Percentiles rank a stretch among this genome's conserved stretches.
These are phyloP conservation scores for Diplodia intermedia DNA, from an alignment of 2,329 filamentous ascomycete genomes.

Conservation along the genomic window DNA sequence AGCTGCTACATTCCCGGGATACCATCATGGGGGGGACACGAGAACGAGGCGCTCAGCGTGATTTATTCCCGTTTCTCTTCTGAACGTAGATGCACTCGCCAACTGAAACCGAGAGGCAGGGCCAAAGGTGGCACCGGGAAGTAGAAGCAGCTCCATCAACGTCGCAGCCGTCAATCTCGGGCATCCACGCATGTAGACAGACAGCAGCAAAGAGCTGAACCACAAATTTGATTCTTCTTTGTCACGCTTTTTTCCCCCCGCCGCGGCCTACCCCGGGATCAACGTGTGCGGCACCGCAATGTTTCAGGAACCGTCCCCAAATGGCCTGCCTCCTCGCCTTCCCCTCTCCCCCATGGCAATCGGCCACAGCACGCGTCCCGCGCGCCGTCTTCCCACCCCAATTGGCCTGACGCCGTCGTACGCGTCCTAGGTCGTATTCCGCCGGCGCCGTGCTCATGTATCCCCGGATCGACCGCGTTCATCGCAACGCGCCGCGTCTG, in stretches of 20 bases:
- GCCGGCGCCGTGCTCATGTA: conserved; percentile 50
- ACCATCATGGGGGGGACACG: neutral
- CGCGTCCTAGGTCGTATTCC: conserved; percentile 39
- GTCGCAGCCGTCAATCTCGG: neutral
- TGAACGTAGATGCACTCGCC: neutral
- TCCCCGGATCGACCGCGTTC: conserved; percentile 50
- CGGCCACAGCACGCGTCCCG: conserved; percentile 48
- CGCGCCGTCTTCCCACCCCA: conserved; percentile 49
- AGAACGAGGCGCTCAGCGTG: neutral
- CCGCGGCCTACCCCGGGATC: conserved; percentile 6
- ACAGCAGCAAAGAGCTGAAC: neutral
- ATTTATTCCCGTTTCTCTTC: neutral
- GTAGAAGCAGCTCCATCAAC: neutral
- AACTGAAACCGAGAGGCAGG: neutral
- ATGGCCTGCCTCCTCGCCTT: neutral
- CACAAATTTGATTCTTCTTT: neutral
- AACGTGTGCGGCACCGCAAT: neutral
- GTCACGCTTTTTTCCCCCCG: neutral
- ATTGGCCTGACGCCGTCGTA: conserved; percentile 43
- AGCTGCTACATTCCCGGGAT: neutral
- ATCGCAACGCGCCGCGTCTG: conserved; percentile 43
- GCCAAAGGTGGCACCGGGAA: neutral
- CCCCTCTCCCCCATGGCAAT: conserved; percentile 39
- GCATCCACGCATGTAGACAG: neutral
- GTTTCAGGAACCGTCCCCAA: conserved; percentile 16